Base-by-base conservation (phyloP, 148 eudicot species). In the Rhododendron williamsianum region DNA sequence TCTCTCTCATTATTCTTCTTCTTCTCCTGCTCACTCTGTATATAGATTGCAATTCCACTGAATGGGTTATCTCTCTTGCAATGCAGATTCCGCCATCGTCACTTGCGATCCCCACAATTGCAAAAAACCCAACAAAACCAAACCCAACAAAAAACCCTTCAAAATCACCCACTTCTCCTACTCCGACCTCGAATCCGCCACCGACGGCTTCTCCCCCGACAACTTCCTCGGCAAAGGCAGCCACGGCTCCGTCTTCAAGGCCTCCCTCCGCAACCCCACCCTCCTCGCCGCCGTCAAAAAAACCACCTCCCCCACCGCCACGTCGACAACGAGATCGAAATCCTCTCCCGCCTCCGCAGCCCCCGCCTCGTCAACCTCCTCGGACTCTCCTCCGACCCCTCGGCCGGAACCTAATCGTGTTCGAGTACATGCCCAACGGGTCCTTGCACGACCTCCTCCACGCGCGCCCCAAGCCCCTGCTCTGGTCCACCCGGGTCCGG, bases 181-280 rank as follows among this genome's bases (percentile, higher is more conserved):
- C 88, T 63, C 91, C 12, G 93, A 93, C 15, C 91, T 96, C 43
- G 79, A 90, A 23, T 27, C 93, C 21, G 92, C 98, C 67, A 96
- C 98, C 81, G 35, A 91, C 65, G 84, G 51, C 80, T 96, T 94
- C 93, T 94, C 98, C 2, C 36, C 91, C 0, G 13, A 49, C 18
- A 85, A 78, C 65, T 88, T 96, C 48, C 95, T 96, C 73, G 98
- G 98, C 0, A 96, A 93, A 82, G 98, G 98, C 83, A 94, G 98
- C 76, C 94, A 96, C 82, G 98, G 98, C 80, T 85, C 90, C 80
- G 98, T 96, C 45, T 96, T 91, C 87, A 89, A 78, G 52, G 97
- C 96, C 69, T 13, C 80, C 38, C 90, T 96, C 73, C 84, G 88
- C 86, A 65, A 49, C 86, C 88, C 88, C 13, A 18, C 71, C 0